Conservation (phyloP, 768 basidiomycete species). For the Clitopilus passeckerianus region DNA sequence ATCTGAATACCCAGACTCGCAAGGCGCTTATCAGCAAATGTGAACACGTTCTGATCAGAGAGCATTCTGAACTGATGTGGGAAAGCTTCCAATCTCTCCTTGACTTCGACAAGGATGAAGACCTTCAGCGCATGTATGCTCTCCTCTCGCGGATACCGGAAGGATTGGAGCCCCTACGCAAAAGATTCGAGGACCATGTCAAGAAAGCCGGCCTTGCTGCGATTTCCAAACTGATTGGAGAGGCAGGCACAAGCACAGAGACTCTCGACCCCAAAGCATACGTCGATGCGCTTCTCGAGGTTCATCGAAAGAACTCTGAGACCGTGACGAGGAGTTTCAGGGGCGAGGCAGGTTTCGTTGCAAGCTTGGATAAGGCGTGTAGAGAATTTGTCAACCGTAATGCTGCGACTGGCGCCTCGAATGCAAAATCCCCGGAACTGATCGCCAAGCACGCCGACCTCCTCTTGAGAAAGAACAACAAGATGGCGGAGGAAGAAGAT, state of each 20-base stretch:
- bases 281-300: conserved; percentile 86
- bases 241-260: conserved; percentile 47
- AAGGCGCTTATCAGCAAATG: conserved; percentile 78
- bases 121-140: conserved; percentile 92
- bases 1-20: conserved; percentile 85
- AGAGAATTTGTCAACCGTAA: conserved; percentile 94
- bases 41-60: conserved; percentile 88
- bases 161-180: conserved; percentile 85
- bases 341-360: conserved; percentile 91
- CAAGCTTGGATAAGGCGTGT: conserved; percentile 91
- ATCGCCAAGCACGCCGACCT: conserved; percentile 90
- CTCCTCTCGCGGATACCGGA: conserved; percentile 87
- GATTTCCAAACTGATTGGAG: conserved; percentile 69
- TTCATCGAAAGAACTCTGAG: conserved; percentile 88
- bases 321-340: conserved; percentile 86
- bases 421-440: conserved; percentile 86
- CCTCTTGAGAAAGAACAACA: conserved; percentile 90
- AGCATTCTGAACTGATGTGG: conserved; percentile 82
- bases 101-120: conserved; percentile 93
- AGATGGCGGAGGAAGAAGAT: conserved; percentile 88
- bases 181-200: conserved; percentile 93
- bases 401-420: conserved; percentile 80
- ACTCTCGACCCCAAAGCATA: conserved; percentile 89
- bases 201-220: conserved; percentile 84
- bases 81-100: conserved; percentile 87